Percentiles rank a stretch among this genome's conserved stretches.
These are phyloP conservation scores for Biancaea sappan DNA, from an alignment of 306 rosid genomes.

Conservation along the genomic window DNA sequence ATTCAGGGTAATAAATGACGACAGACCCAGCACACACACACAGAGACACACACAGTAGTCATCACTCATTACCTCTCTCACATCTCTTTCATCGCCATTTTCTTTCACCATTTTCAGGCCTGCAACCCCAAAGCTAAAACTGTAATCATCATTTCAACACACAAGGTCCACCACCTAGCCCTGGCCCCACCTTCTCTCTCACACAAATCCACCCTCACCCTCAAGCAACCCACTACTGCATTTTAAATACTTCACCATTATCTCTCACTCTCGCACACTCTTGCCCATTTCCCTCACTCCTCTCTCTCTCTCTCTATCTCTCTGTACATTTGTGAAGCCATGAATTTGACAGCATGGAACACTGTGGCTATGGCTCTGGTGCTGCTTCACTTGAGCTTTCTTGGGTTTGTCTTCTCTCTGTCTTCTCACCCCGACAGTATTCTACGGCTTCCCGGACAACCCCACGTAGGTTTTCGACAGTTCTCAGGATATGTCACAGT, in stretches of 20 bases:
- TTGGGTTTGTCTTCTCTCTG: slow-evolving; percentile 35
- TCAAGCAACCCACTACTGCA: slow-evolving; percentile 9
- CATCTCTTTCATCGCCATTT: slow-evolving; percentile 46
- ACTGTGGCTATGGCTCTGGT: slow-evolving; percentile 38
- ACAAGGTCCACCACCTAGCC: slow-evolving; percentile 31
- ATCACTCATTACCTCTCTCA: slow-evolving; percentile 41
- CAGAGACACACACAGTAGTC: too few relatives aligned
- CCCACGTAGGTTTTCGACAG: slow-evolving; percentile 58
- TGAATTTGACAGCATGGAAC: slow-evolving; percentile 31
- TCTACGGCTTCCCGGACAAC: slow-evolving; percentile 64
- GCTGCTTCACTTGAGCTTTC: slow-evolving; percentile 38
- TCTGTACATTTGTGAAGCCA: slow-evolving; percentile 36
- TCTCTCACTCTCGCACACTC: neutral
- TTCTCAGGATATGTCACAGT: slow-evolving; percentile 67
- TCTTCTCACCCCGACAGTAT: slow-evolving; percentile 54
- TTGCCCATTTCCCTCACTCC: slow-evolving; percentile 5
- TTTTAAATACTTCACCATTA: slow-evolving; percentile 12
- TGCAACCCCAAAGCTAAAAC: slow-evolving; percentile 43
- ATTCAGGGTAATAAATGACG: too few relatives aligned
- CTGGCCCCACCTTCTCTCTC: slow-evolving; percentile 27
- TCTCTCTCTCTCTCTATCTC: slow-evolving; percentile 28
- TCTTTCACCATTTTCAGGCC: slow-evolving; percentile 54
- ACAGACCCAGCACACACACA: slow-evolving; percentile 31
- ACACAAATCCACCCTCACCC: neutral
- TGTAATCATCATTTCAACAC: slow-evolving; percentile 41